Conservation (phyloP, 768 basidiomycete species). For the Mycena rebaudengoi region DNA sequence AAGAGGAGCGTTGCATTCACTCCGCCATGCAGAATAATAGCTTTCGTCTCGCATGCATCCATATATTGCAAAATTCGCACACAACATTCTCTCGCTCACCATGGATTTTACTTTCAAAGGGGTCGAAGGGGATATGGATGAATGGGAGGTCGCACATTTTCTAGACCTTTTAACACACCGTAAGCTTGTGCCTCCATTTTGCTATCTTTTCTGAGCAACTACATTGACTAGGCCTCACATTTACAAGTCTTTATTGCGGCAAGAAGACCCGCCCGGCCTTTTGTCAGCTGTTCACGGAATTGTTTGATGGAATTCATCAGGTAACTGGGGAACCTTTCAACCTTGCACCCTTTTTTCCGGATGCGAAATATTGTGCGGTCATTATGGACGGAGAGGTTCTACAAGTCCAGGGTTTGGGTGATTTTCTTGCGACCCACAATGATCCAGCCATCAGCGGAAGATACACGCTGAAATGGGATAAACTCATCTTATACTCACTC, state of each 20-base stretch:
- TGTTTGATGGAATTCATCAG: neutral
- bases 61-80: constrained; percentile 1
- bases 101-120: constrained; percentile 33
- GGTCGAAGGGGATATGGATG: constrained; percentile 25
- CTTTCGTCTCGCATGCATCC: constrained; percentile 3
- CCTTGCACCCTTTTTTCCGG: neutral
- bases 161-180: constrained; percentile 10
- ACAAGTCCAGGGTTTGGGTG: neutral
- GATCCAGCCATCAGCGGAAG: neutral
- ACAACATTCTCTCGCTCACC: constrained; percentile 7
- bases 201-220: neutral
- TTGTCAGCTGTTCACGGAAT: constrained; percentile 6
- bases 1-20: neutral
- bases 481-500: neutral
- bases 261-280: constrained; percentile 13
- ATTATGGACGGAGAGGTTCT: neutral
- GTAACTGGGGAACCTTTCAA: neutral
- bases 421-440: neutral
- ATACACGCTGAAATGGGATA: neutral
- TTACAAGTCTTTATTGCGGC: constrained; percentile 28
- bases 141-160: constrained; percentile 29
- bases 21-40: neutral
- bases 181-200: constrained; percentile 5
- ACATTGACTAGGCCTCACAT: constrained; percentile 21
- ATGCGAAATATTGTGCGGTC: neutral